A percentile compares a stretch with the other conserved stretches of the same genome.
Conservation (phyloP, 768 basidiomycete species). For the Pholiota conissans region DNA sequence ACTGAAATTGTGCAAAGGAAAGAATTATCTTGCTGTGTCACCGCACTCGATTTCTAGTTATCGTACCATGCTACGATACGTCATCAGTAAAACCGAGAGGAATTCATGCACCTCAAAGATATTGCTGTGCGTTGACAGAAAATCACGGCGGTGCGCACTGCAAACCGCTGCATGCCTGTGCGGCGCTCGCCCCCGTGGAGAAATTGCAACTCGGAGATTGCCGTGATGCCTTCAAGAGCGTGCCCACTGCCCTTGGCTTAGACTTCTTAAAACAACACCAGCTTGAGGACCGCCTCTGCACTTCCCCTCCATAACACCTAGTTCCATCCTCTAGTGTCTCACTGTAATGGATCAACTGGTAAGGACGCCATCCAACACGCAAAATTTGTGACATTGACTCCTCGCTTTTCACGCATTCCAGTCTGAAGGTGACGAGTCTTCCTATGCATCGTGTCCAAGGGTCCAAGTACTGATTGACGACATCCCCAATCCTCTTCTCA, state of each 20-base stretch:
- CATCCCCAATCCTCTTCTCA: background rate
- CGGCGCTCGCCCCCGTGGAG: background rate
- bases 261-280: background rate
- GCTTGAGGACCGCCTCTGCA: background rate
- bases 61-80: no score
- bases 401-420: background rate
- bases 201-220: conserved; percentile 1
- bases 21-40: no score
- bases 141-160: background rate
- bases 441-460: background rate
- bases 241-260: background rate
- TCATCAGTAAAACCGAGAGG: no score
- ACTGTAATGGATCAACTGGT: conserved; percentile 7
- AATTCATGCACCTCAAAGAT: no score
- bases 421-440: conserved; percentile 5
- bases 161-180: background rate
- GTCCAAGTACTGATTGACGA: conserved; percentile 3
- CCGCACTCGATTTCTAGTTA: no score
- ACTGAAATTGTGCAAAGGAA: no score
- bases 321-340: background rate
- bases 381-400: background rate
- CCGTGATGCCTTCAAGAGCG: conserved; percentile 1
- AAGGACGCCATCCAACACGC: background rate
- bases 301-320: background rate
- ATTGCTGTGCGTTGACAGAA: background rate